Conservation (phyloP, 352 stramenopile species). For the Globisporangium solare region DNA sequence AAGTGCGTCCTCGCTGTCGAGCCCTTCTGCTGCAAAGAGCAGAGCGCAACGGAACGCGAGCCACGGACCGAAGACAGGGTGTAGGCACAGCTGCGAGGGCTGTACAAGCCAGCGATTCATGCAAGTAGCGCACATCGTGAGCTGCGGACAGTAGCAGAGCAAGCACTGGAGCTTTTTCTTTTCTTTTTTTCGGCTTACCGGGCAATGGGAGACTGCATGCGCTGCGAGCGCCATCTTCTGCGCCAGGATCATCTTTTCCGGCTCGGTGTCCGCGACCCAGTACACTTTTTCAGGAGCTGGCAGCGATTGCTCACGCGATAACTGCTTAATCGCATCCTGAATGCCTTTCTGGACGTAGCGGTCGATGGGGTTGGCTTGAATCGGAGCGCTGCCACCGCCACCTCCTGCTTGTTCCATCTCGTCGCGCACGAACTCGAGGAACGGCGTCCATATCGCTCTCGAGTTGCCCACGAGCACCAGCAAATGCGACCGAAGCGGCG, state of each 20-base stretch:
- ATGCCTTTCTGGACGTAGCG: conserved; percentile 51
- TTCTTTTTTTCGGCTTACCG: conserved; percentile 22
- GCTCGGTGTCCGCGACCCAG: conserved; percentile 59
- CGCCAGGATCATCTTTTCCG: conserved; percentile 71
- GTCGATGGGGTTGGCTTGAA: conserved; percentile 49
- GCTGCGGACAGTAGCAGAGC: too few species aligned
- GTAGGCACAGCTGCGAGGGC: conserved; percentile 60
- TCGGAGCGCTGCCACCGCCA: conserved; percentile 13
- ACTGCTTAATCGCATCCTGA: conserved; percentile 18
- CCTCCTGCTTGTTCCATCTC: conserved; percentile 23
- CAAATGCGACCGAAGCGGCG: conserved; percentile 31
- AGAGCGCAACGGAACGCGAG: conserved; percentile 63
- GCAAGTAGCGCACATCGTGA: too few species aligned
- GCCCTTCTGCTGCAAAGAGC: conserved; percentile 37
- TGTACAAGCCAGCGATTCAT: conserved; percentile 9
- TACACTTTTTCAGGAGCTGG: conserved; percentile 32
- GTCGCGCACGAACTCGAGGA: conserved; percentile 34
- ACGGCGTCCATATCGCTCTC: conserved; percentile 41
- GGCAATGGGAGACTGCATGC: conserved; percentile 36
- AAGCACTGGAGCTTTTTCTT: too few species aligned
- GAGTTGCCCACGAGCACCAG: conserved; percentile 74
- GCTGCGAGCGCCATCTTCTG: conserved; percentile 63
- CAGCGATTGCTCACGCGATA: conserved; percentile 16
- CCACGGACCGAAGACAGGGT: conserved; percentile 62
- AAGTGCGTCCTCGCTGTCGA: conserved; percentile 3